These are phyloP conservation scores for Pezicula rhizophila DNA, from an alignment of 2,329 filamentous ascomycete genomes.

Conservation along the genomic window DNA sequence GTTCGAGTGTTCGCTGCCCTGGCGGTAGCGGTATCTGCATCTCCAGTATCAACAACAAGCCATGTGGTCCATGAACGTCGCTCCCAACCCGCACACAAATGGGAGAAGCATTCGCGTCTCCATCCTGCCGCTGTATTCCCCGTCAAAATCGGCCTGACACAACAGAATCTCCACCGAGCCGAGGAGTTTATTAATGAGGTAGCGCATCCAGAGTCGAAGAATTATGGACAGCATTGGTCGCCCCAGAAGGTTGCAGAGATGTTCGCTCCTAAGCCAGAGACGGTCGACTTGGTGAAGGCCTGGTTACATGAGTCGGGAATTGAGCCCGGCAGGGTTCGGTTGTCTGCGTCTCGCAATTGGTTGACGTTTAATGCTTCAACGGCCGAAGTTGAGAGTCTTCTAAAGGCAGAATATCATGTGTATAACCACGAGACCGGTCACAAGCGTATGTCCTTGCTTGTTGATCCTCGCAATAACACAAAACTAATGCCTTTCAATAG, in stretches of 20 bases:
- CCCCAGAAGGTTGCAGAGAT: slow-evolving; percentile 35
- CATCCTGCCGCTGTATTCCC: slow-evolving; percentile 17
- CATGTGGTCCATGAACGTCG: slow-evolving; percentile 24
- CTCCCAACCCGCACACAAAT: slow-evolving; percentile 11
- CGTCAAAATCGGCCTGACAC: slow-evolving; percentile 35
- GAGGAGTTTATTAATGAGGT: slow-evolving; percentile 39
- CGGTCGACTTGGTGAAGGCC: slow-evolving; percentile 41
- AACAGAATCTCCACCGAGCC: slow-evolving; percentile 39
- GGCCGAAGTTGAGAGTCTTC: slow-evolving; percentile 41
- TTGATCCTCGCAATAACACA: not conserved
- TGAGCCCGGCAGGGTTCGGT: slow-evolving; percentile 36
- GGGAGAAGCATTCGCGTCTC: slow-evolving; percentile 15
- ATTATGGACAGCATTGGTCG: slow-evolving; percentile 43
- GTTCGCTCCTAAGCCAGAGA: slow-evolving; percentile 36
- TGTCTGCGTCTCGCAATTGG: slow-evolving; percentile 31
- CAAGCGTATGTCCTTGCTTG: slow-evolving; percentile 4
- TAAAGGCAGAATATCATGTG: slow-evolving; percentile 44
- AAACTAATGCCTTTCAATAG: not conserved
- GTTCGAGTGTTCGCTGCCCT: slow-evolving; percentile 21
- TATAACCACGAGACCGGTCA: slow-evolving; percentile 48
- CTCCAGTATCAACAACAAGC: slow-evolving; percentile 14
- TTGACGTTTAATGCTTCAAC: slow-evolving; percentile 28
- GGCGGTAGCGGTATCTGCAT: slow-evolving; percentile 20
- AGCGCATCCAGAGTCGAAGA: slow-evolving; percentile 36
- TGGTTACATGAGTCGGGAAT: slow-evolving; percentile 52